Percentiles rank a stretch among this genome's conserved stretches.
Evolutionary conservation across 331 rosid genomes (phyloP).

Genomic region (Malus hybrid): DNA sequence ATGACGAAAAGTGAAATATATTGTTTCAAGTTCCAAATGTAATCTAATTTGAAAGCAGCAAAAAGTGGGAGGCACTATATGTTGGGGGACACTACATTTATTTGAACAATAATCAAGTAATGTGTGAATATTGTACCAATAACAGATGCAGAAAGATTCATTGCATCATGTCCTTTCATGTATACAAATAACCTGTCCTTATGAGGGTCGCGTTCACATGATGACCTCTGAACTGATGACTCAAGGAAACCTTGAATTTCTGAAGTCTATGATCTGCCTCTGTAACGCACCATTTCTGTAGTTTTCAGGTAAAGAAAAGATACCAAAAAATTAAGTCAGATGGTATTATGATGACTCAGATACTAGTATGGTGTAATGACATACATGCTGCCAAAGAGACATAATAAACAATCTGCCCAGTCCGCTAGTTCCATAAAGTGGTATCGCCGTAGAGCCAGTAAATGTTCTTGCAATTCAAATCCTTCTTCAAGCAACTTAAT

Average conservation of each 20-base stretch:
- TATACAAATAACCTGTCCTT: conserved; percentile 82
- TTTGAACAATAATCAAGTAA: background rate
- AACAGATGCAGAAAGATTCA: conserved; percentile 63
- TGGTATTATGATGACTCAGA: conserved; percentile 6
- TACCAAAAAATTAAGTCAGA: conserved; percentile 7
- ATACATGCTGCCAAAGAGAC: conserved; percentile 87
- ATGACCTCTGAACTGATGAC: conserved; percentile 86
- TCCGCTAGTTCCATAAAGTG: conserved; percentile 94
- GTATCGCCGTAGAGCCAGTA: conserved; percentile 73
- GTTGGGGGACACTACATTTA: background rate
- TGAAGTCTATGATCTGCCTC: conserved; percentile 74
- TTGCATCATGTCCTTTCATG: conserved; percentile 58
- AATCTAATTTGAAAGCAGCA: background rate
- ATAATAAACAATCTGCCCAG: conserved; percentile 94
- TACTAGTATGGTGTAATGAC: background rate
- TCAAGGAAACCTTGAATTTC: conserved; percentile 89
- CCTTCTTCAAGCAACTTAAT: conserved; percentile 84
- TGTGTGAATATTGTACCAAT: conserved; percentile 38
- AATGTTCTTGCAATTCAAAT: conserved; percentile 82
- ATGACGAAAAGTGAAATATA: background rate
- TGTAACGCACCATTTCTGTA: conserved; percentile 73
- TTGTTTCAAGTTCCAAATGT: background rate
- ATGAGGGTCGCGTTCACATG: conserved; percentile 65
- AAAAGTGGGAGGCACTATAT: background rate
- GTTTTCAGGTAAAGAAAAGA: conserved; percentile 23